phyloP scores from a whole-genome alignment of 352 stramenopile species.

The Globisporangium polare region DNA sequence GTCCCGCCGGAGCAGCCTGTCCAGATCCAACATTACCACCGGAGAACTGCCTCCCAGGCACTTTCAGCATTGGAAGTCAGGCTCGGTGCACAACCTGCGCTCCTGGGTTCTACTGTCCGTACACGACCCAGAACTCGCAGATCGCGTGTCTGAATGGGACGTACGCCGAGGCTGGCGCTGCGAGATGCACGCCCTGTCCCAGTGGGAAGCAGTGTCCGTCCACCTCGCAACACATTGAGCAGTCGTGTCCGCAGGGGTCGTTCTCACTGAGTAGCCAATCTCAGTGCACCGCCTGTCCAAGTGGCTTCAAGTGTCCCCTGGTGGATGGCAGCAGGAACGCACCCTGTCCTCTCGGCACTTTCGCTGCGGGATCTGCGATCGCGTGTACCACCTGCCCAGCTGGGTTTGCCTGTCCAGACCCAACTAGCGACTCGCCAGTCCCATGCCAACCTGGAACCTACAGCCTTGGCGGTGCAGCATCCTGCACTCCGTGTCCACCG shows the following conservation, averaged over 20 bases:
- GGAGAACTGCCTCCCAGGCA: conserved; percentile 40
- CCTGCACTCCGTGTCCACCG: conserved; percentile 56
- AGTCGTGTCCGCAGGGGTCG: conserved; percentile 51
- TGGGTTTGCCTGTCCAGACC: conserved; percentile 47
- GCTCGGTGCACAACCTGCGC: conserved; percentile 47
- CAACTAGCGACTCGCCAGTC: conserved; percentile 23
- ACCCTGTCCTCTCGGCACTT: conserved; percentile 39
- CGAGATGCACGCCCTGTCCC: conserved; percentile 43
- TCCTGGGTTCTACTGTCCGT: conserved; percentile 56
- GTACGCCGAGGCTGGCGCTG: conserved; percentile 43
- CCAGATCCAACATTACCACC: conserved; percentile 23
- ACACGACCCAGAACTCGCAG: conserved; percentile 35
- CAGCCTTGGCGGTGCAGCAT: conserved; percentile 41
- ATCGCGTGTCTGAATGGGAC: conserved; percentile 43
- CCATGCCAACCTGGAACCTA: conserved; percentile 57
- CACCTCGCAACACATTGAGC: conserved; percentile 30
- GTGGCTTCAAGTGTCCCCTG: conserved; percentile 51
- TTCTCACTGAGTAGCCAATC: conserved; percentile 58
- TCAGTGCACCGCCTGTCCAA: conserved; percentile 19
- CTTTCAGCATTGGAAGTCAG: conserved; percentile 46
- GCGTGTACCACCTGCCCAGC: conserved; percentile 67
- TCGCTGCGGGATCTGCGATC: conserved; percentile 27
- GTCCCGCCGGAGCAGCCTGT: conserved; percentile 38
- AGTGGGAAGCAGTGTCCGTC: conserved; percentile 58
- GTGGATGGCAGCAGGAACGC: conserved; percentile 47